Percentiles rank a stretch among this genome's conserved stretches.
phyloP scores from a whole-genome alignment of 2,329 filamentous ascomycete species.

The Monilinia aucupariae region DNA sequence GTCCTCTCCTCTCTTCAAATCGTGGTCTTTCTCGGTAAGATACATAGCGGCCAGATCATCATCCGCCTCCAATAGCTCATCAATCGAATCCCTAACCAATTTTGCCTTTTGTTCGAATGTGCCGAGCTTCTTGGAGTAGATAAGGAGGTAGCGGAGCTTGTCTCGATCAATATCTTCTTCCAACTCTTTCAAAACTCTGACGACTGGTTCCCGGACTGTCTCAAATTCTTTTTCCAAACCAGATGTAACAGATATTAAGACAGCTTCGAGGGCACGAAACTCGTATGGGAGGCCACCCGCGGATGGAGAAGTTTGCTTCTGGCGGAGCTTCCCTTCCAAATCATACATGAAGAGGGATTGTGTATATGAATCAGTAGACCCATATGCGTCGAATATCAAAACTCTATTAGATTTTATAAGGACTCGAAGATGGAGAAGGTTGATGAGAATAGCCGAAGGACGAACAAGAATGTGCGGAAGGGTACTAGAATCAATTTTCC shows the following conservation, averaged over 20 bases:
- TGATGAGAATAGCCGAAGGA: conserved; percentile 87
- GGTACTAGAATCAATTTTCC: conserved; percentile 95
- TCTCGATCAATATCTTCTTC: conserved; percentile 97
- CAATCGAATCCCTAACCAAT: conserved; percentile 87
- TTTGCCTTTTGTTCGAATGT: conserved; percentile 97
- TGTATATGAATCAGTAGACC: conserved; percentile 87
- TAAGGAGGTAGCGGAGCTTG: conserved; percentile 82
- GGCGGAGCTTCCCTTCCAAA: conserved; percentile 82
- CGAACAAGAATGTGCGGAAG: conserved; percentile 93
- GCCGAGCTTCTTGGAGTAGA: conserved; percentile 90
- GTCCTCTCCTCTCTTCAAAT: conserved; percentile 66
- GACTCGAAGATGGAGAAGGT: conserved; percentile 91
- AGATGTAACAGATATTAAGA: conserved; percentile 86
- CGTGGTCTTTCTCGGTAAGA: conserved; percentile 77
- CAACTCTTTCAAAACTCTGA: conserved; percentile 78
- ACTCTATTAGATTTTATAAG: conserved; percentile 93
- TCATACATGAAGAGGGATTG: conserved; percentile 99
- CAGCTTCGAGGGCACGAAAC: conserved; percentile 90
- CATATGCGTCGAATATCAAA: conserved; percentile 92
- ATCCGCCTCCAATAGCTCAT: conserved; percentile 91
- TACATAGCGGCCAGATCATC: conserved; percentile 96
- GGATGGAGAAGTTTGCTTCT: conserved; percentile 58
- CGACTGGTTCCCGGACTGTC: conserved; percentile 85
- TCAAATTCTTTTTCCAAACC: conserved; percentile 93
- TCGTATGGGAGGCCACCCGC: conserved; percentile 78